Evolutionary conservation across 2,329 filamentous ascomycete genomes (phyloP), one percentile per base, ranked within the genome.

Genomic region (Cordyceps pruinosa): DNA sequence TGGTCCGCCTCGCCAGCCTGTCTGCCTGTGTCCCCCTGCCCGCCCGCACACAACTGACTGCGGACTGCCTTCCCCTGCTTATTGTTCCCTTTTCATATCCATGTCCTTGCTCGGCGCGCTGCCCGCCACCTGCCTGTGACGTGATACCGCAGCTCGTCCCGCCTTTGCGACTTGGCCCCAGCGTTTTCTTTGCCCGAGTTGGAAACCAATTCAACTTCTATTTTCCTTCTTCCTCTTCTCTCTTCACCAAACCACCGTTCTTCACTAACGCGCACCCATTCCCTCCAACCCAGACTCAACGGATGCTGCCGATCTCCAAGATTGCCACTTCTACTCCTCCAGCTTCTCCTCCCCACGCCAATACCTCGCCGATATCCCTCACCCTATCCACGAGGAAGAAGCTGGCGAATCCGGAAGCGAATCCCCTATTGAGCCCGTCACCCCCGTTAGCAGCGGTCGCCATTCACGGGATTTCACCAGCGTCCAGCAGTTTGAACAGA

Each of bases 381-480:
- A 72, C 60, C 75, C 80, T 56, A 83, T 84, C 60, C 74, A 77
- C 52, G 70, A 73, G 61, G 81, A 84, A 70, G 54, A 56, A 66
- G 77, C 77, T 67, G 81, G 81, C 70, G 83, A 85, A 66, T 83
- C 81, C 9, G 77, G 80, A 61, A 84, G 78, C 68, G 82, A 85
- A 64, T 78, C 77, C 25, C 73, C 75, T 56, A 79, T 80, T 70
- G 83, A 86, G 62, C 83, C 83, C 45, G 74, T 83, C 58, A 86
- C 83, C 23, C 84, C 83, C 48, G 77, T 82, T 59, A 85, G 82
- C 64, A 74, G 73, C 63, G 76, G 78, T 60, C 77, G 72, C 51
- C 68, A 80, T 64, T 83, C 81, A 47, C 77, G 78, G 58, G 79
- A 82, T 61, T 82, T 84, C 60, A 73, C 73, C 48, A 69, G 72